These are phyloP conservation scores for Aureobasidium sp. DNA, from an alignment of 2,329 filamentous ascomycete species.

Conservation along the genomic window DNA sequence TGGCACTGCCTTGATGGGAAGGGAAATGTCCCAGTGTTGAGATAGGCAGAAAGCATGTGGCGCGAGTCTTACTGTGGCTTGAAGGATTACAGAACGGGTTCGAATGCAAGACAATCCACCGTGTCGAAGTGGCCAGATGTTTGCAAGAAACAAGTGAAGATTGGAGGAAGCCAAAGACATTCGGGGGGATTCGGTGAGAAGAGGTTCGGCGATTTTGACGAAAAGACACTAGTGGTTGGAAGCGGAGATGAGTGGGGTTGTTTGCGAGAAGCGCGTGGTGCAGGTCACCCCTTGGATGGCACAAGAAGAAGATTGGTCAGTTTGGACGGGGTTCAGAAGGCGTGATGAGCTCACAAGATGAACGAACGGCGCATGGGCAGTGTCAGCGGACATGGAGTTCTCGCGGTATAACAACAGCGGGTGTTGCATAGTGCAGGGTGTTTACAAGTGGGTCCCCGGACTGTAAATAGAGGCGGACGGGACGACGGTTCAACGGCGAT, in stretches of 20 bases:
- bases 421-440: conserved; percentile 7
- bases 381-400: neutral
- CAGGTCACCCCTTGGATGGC: neutral
- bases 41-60: neutral
- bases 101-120: neutral
- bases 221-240: no score
- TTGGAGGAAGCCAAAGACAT: no score
- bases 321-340: neutral
- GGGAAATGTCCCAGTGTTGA: neutral
- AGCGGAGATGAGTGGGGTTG: no score
- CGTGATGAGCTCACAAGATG: neutral
- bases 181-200: no score
- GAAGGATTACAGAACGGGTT: neutral
- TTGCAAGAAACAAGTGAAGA: no score
- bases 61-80: neutral
- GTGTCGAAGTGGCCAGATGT: no score
- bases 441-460: conserved; percentile 7
- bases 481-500: conserved; percentile 10
- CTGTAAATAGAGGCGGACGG: conserved; percentile 10
- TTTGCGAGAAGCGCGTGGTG: neutral
- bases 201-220: no score
- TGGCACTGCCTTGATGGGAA: neutral
- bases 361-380: neutral
- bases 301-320: neutral
- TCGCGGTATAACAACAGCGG: neutral